phyloP scores from a whole-genome alignment of 2,329 filamentous ascomycete species.

The Monosporascus sp. region DNA sequence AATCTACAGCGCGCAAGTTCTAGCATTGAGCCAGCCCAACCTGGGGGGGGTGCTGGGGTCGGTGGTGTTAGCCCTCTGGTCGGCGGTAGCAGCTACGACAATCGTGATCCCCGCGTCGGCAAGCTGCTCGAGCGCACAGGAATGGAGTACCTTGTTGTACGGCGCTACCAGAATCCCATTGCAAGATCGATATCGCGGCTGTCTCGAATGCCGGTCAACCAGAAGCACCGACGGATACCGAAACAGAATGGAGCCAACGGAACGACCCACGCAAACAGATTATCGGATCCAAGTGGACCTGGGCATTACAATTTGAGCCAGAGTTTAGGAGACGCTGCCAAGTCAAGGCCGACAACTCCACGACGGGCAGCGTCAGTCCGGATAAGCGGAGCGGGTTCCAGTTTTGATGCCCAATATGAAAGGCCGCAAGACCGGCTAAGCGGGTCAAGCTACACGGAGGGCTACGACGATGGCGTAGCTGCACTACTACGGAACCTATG shows the following conservation, averaged over 20 bases:
- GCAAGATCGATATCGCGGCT: conserved; percentile 55
- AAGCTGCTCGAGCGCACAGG: conserved; percentile 64
- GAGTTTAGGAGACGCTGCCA: conserved; percentile 29
- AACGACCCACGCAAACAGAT: conserved; percentile 20
- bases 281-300: conserved; percentile 16
- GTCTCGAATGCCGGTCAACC: conserved; percentile 44
- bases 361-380: conserved; percentile 31
- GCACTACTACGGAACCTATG: conserved; percentile 52
- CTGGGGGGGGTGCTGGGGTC: conserved; percentile 31
- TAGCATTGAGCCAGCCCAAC: conserved; percentile 59
- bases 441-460: conserved; percentile 44
- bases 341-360: conserved; percentile 26
- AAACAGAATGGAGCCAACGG: conserved; percentile 32
- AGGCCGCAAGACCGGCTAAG: conserved; percentile 38
- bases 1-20: conserved; percentile 70
- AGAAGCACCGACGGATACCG: conserved; percentile 44
- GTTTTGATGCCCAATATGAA: conserved; percentile 41
- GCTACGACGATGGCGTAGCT: conserved; percentile 43
- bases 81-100: conserved; percentile 50
- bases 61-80: conserved; percentile 42
- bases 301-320: conserved; percentile 32
- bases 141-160: conserved; percentile 69
- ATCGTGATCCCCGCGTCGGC: conserved; percentile 56
- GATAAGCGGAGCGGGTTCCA: conserved; percentile 36
- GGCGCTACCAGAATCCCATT: conserved; percentile 66